A percentile compares a stretch with the other conserved stretches of the same genome.
These are phyloP conservation scores for Candida arabinofermentans DNA, from an alignment of 805 yeast genomes.

Conservation along the genomic window DNA sequence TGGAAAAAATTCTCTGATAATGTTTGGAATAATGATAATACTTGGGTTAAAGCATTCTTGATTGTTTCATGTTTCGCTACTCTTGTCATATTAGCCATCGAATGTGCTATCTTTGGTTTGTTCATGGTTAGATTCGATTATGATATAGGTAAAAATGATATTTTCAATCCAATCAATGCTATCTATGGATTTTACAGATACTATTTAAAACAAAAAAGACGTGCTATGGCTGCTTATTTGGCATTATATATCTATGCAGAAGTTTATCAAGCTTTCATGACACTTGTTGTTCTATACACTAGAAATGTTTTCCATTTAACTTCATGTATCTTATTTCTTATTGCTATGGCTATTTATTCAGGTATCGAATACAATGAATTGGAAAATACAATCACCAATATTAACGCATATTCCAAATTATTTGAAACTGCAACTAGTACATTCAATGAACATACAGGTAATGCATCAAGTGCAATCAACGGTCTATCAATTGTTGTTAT, in stretches of 20 bases:
- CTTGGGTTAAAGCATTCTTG: constrained; percentile 25
- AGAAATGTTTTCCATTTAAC: constrained; percentile 36
- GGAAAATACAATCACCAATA: constrained; percentile 19
- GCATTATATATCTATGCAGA: constrained; percentile 42
- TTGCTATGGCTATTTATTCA: constrained; percentile 40
- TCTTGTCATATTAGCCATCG: constrained; percentile 32
- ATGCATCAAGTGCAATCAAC: constrained; percentile 29
- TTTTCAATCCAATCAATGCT: constrained; percentile 13
- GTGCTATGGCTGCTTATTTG: constrained; percentile 30
- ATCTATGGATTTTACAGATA: constrained; percentile 27
- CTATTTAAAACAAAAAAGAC: constrained; percentile 10
- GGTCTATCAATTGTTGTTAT: constrained; percentile 39
- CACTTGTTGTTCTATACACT: constrained; percentile 33
- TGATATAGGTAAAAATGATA: constrained; percentile 19
- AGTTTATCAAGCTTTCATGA: constrained; percentile 36
- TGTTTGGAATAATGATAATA: constrained; percentile 15
- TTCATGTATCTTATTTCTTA: constrained; percentile 32
- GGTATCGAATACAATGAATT: constrained; percentile 41
- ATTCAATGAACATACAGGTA: constrained; percentile 5
- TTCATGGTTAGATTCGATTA: constrained; percentile 32
- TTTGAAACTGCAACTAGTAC: constrained; percentile 7
- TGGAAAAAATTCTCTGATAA: constrained; percentile 11
- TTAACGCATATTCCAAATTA: constrained; percentile 8
- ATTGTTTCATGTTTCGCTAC: constrained; percentile 34
- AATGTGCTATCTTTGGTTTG: constrained; percentile 36